phyloP scores from a whole-genome alignment of 495 filamentous ascomycete species.

The Penicillium waksmanii region DNA sequence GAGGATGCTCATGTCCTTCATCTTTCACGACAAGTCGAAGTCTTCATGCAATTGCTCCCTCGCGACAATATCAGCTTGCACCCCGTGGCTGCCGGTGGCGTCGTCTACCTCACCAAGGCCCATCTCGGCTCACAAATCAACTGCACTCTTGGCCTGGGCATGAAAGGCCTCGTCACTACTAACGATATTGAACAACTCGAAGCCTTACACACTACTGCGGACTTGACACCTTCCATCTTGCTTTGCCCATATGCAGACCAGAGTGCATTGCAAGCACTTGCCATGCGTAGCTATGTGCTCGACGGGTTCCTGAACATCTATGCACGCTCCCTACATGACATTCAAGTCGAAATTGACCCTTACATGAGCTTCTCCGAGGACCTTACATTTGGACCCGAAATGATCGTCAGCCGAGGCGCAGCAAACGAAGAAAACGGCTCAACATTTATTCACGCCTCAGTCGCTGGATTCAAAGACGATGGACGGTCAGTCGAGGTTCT shows the following conservation, averaged over 20 bases:
- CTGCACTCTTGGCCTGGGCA: conserved; percentile 23
- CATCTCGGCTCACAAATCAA: conserved; percentile 22
- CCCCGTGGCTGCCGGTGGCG: conserved; percentile 12
- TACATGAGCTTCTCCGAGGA: conserved; percentile 6
- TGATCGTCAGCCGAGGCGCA: conserved; percentile 11
- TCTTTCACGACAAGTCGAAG: conserved; percentile 15
- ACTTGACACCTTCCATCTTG: conserved; percentile 18
- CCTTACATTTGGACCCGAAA: conserved; percentile 9
- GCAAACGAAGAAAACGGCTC: conserved; percentile 4
- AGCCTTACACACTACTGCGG: conserved; percentile 4
- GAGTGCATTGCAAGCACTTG: conserved; percentile 14
- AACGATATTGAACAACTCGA: conserved; percentile 18
- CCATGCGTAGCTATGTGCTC: conserved; percentile 14
- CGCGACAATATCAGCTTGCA: conserved; percentile 14
- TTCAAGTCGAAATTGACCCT: conserved; percentile 3
- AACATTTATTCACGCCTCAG: conserved; percentile 19
- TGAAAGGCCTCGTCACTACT: conserved; percentile 17
- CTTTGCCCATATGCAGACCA: conserved; percentile 26
- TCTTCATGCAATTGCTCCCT: conserved; percentile 17
- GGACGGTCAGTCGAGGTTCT: conserved; percentile 15
- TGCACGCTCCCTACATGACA: conserved; percentile 14
- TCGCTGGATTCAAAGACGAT: conserved; percentile 19
- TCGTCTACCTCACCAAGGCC: conserved; percentile 15
- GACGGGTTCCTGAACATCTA: conserved; percentile 22
- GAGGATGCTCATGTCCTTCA: conserved; percentile 20